A percentile compares a stretch with the other conserved stretches of the same genome.
phyloP scores from a whole-genome alignment of 305 asterid genomes.

The Euphrasia arctica region DNA sequence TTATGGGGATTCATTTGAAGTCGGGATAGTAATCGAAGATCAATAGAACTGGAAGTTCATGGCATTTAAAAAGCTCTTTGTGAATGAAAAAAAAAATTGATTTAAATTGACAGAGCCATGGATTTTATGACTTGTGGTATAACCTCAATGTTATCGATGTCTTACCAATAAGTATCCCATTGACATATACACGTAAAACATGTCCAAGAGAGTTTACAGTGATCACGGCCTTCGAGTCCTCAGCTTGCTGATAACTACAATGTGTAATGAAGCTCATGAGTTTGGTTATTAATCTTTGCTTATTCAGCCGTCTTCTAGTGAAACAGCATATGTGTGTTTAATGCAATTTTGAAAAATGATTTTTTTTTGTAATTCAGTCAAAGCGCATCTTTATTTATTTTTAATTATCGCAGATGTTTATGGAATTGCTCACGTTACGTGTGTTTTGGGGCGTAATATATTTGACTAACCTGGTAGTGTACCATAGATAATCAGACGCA shows the following conservation, averaged over 20 bases:
- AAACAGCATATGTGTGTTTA: too few species aligned
- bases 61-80: not conserved
- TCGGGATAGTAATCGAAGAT: too few species aligned
- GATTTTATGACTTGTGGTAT: not conserved
- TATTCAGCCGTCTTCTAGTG: not conserved
- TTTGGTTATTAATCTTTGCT: not conserved
- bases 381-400: too few species aligned
- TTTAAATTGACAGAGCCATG: not conserved
- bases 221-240: conserved; percentile 35
- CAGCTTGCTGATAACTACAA: conserved; percentile 40
- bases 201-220: conserved; percentile 70
- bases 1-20: not conserved
- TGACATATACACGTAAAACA: conserved; percentile 58
- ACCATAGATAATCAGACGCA: conserved; percentile 85
- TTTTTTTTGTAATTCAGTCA: not conserved
- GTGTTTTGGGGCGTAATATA: too few species aligned
- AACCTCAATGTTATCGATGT: not conserved
- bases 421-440: too few species aligned
- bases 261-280: not conserved
- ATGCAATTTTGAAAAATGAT: too few species aligned
- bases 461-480: conserved; percentile 54
- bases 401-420: too few species aligned
- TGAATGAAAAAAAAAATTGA: not conserved
- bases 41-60: not conserved
- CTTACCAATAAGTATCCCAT: conserved; percentile 65